Evolutionary conservation across 108 stramenopile species (phyloP), one percentile per base, ranked within the genome.

Genomic region (Nitzschia sp.): DNA sequence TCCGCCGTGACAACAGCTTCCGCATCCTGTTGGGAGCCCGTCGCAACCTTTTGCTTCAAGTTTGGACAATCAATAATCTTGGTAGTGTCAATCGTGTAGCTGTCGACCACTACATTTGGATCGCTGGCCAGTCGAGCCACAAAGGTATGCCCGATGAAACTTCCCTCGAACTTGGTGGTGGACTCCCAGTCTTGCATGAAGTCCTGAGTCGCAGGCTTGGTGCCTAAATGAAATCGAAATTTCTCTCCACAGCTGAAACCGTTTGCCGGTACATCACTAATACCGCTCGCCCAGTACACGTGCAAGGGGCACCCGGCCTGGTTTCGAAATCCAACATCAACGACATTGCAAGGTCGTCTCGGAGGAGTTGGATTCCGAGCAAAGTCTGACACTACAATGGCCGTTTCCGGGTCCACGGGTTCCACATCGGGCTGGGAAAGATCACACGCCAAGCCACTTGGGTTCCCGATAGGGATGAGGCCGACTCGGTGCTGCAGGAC

Each of bases 181-280:
- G 60, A 64, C n/a, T 67, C 72, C 83, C 83, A 84, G 46, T 80
- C 72, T 29, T 46, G 48, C 72, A 77, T 74, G 32, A 72, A 78
- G 30, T 80, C 48, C 54, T 77, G 76, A 1, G 76, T 33, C 11
- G 76, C 68, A 27, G 54, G 58, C 18, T 84, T 77, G 35, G 62
- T 67, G 25, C 83, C 83, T 71, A 84, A 54, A 48, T 84, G 83
- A 56, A 80, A 84, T 18, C 72, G 55, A 64, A 80, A 84, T 18
- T 70, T 55, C 58, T 84, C 83, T 26, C 56, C 47, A 49, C 83
- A 84, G 25, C 13, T 26, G 51, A 69, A 76, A 28, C 69, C 76
- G 6, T 5, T 13, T 2, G 64, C 56, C 17, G 76, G 76, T 26
- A 77, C 63, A 32, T 70, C 62, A 11, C 53, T 29, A 8, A 68